Conservation (phyloP, 2,329 filamentous ascomycete genomes). For the Rosellinia necatrix region DNA sequence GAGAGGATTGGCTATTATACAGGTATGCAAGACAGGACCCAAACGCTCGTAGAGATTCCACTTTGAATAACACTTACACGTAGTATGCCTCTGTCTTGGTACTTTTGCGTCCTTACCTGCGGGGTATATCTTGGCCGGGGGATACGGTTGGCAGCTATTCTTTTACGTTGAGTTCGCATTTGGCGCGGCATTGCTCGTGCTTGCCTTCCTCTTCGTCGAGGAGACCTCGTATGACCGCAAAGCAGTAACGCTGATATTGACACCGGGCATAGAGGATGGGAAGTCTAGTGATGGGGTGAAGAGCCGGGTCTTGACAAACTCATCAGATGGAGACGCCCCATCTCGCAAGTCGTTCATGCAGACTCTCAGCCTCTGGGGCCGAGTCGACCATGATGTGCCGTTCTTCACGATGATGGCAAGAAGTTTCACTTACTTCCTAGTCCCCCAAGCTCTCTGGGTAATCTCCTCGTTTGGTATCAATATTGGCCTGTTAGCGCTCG, state of each 20-base stretch:
- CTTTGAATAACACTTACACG: background rate
- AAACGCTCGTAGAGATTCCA: background rate
- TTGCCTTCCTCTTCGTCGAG: constrained; percentile 58
- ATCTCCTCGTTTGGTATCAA: constrained; percentile 52
- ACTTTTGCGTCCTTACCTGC: constrained; percentile 62
- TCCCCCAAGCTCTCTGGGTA: constrained; percentile 53
- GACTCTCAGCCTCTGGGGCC: constrained; percentile 48
- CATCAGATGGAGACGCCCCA: constrained; percentile 32
- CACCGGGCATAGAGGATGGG: constrained; percentile 32
- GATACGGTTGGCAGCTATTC: constrained; percentile 63
- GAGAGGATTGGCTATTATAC: constrained; percentile 66
- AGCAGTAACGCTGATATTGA: constrained; percentile 20
- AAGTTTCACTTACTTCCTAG: constrained; percentile 51
- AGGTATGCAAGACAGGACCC: constrained; percentile 37
- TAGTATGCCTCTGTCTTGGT: constrained; percentile 60
- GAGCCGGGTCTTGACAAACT: constrained; percentile 11
- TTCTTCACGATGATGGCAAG: constrained; percentile 50
- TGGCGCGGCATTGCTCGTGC: constrained; percentile 47
- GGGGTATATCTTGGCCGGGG: constrained; percentile 64
- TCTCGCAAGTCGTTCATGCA: constrained; percentile 45
- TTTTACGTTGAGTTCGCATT: constrained; percentile 67
- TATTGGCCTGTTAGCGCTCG: constrained; percentile 50
- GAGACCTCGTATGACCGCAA: constrained; percentile 53
- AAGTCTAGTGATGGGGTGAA: constrained; percentile 30
- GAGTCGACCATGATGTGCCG: constrained; percentile 46